Percentiles rank a stretch among this genome's conserved stretches.
Evolutionary conservation across 1,284 basidiomycete genomes (phyloP).

Genomic region (Puccinia hordei): DNA sequence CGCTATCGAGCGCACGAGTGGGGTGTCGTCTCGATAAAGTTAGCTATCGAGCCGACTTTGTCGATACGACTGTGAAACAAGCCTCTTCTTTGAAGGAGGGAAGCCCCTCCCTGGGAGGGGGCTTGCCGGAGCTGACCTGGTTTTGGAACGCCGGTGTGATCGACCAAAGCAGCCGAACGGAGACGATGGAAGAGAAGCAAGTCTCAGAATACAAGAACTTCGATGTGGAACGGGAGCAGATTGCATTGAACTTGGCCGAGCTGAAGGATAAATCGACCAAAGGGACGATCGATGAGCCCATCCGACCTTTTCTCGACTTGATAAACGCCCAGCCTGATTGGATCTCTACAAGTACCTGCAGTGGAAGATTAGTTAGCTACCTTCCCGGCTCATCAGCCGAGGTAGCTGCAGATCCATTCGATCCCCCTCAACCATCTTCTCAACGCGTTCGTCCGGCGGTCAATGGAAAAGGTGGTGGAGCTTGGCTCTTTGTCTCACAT

Average conservation of each 20-base stretch:
- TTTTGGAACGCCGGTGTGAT: no score
- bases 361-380: constrained; percentile 36
- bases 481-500: constrained; percentile 43
- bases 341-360: constrained; percentile 44
- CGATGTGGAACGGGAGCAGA: constrained; percentile 28
- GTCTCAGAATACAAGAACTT: constrained; percentile 27
- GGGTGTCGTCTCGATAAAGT: no score
- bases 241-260: constrained; percentile 16
- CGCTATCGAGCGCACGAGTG: no score
- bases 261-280: constrained; percentile 43
- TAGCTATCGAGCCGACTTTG: no score
- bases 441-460: neutral
- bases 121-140: no score
- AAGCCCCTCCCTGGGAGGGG: no score
- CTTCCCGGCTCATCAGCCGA: constrained; percentile 9
- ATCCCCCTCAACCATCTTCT: neutral
- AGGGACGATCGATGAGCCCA: constrained; percentile 43
- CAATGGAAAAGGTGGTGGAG: constrained; percentile 48
- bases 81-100: no score
- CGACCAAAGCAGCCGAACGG: no score
- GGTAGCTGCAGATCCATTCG: neutral
- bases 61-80: no score
- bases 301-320: constrained; percentile 18
- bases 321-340: constrained; percentile 49
- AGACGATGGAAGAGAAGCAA: no score